phyloP scores from a whole-genome alignment of 2,329 filamentous ascomycete genomes.

The Celoporthe dispersa region DNA sequence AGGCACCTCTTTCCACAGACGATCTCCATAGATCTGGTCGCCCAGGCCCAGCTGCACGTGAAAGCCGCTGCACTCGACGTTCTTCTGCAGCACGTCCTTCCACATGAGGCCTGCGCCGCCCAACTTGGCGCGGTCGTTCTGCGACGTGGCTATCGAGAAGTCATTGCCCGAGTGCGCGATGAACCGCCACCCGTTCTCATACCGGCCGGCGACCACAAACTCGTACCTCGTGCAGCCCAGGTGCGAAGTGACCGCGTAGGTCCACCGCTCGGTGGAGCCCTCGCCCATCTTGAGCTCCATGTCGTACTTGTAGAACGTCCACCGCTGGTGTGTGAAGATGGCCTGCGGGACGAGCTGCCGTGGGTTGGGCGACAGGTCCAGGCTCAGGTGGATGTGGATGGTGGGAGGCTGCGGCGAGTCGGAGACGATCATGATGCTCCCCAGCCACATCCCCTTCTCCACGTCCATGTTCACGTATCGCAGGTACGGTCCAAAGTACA shows the following conservation, averaged over 20 bases:
- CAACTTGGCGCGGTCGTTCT: slow-evolving; percentile 81
- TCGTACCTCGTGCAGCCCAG: slow-evolving; percentile 98
- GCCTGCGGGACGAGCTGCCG: slow-evolving; percentile 80
- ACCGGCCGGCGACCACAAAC: slow-evolving; percentile 87
- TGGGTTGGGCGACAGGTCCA: slow-evolving; percentile 90
- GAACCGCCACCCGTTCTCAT: slow-evolving; percentile 94
- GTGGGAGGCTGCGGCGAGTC: slow-evolving; percentile 92
- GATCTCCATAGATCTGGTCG: slow-evolving; percentile 93
- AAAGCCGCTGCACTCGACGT: slow-evolving; percentile 93
- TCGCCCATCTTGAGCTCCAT: slow-evolving; percentile 90
- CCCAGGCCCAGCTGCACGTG: slow-evolving; percentile 91
- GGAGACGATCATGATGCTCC: slow-evolving; percentile 91
- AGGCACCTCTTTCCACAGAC: slow-evolving; percentile 95
- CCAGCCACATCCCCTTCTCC: slow-evolving; percentile 87
- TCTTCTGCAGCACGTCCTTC: slow-evolving; percentile 98
- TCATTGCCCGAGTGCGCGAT: slow-evolving; percentile 96
- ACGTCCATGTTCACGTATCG: slow-evolving; percentile 97
- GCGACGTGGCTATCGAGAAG: slow-evolving; percentile 84
- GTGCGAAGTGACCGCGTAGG: slow-evolving; percentile 96
- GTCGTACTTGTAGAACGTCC: slow-evolving; percentile 96
- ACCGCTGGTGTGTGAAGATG: slow-evolving; percentile 88
- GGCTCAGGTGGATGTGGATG: slow-evolving; percentile 90
- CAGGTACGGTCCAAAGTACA: slow-evolving; percentile 96
- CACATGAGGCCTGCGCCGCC: slow-evolving; percentile 96
- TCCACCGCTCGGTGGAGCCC: slow-evolving; percentile 82